Evolutionary conservation across 208 protist species (phyloP), one percentile per base, ranked within the genome.

Genomic region (Angomonas deanei): DNA sequence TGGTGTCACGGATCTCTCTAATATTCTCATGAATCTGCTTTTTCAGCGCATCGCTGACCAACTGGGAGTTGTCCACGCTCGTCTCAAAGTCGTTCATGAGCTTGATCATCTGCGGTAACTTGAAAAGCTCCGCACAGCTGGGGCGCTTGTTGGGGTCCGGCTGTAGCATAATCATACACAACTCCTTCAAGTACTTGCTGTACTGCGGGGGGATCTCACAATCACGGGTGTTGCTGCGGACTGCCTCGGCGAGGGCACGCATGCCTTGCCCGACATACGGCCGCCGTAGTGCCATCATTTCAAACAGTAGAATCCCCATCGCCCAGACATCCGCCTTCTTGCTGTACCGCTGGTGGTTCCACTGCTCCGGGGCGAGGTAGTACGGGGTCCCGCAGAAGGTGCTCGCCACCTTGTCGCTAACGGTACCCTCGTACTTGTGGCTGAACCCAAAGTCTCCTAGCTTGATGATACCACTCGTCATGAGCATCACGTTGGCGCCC

Each of bases 401-500:
- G 72, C 86, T 93, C 0, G 86, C 86, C 13, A 93, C 86, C 0
- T 88, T 83, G 15, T 89, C 92, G 0, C 83, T 91, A 5, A 93
- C 86, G 2, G 86, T 93, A 54, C 91, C 86, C 47, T 93, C 86
- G 66, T 93, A 93, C 72, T 93, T 84, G 70, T 83, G 80, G 64
- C 88, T 91, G 30, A 88, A 94, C 15, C 92, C 92, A 73, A 97
- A 97, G 76, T 97, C 92, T 19, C 84, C 89, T 26, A 97, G 80
- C 64, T 97, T 97, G 46, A 94, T 88, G 46, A 94, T 64, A 0
- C 92, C 92, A 1, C 78, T 88, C 19, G 84, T 86, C 1, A 84
- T 94, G 19, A 97, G 76, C 23, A 97, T 72, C 27, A 96, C 70
- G 58, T 97, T 97, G 8, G 85, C 92, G 1, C 74, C 80, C 49